Evolutionary conservation across 2,329 filamentous ascomycete species (phyloP).

Genomic region (Triangularia verruculosa): DNA sequence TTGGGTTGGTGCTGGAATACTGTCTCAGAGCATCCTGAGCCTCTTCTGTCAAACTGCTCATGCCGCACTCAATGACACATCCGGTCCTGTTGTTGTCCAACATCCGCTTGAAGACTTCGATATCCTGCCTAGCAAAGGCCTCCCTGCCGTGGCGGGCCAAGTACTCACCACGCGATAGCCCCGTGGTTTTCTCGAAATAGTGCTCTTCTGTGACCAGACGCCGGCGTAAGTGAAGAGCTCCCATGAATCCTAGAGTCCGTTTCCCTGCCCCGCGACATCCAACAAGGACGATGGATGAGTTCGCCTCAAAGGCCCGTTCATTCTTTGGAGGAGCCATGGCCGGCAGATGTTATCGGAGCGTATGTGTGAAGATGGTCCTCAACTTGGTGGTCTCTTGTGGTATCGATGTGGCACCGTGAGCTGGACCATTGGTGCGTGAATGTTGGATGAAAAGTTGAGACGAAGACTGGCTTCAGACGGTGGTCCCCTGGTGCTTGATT

Average conservation of each 20-base stretch:
- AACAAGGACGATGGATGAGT: conserved; percentile 68
- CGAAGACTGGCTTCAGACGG: background rate
- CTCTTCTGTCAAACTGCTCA: conserved; percentile 60
- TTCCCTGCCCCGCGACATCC: conserved; percentile 71
- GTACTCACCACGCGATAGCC: conserved; percentile 57
- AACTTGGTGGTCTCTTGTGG: background rate
- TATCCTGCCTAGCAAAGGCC: conserved; percentile 60
- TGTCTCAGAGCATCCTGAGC: conserved; percentile 56
- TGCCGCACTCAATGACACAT: conserved; percentile 68
- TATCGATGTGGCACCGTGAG: background rate
- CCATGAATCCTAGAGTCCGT: conserved; percentile 69
- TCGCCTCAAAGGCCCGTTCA: conserved; percentile 47
- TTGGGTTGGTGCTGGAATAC: conserved; percentile 62
- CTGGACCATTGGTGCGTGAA: background rate
- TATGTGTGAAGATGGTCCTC: background rate
- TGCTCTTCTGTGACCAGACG: conserved; percentile 67
- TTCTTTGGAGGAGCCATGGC: conserved; percentile 35
- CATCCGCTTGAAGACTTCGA: conserved; percentile 59
- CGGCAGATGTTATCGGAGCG: background rate
- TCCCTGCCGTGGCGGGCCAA: conserved; percentile 58
- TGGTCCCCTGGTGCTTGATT: background rate
- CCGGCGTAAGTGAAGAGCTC: conserved; percentile 63
- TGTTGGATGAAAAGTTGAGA: background rate
- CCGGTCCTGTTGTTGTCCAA: conserved; percentile 56
- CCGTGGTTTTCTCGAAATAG: conserved; percentile 63